Evolutionary conservation across 306 rosid genomes (phyloP).

Genomic region (Quercus agrifolia): DNA sequence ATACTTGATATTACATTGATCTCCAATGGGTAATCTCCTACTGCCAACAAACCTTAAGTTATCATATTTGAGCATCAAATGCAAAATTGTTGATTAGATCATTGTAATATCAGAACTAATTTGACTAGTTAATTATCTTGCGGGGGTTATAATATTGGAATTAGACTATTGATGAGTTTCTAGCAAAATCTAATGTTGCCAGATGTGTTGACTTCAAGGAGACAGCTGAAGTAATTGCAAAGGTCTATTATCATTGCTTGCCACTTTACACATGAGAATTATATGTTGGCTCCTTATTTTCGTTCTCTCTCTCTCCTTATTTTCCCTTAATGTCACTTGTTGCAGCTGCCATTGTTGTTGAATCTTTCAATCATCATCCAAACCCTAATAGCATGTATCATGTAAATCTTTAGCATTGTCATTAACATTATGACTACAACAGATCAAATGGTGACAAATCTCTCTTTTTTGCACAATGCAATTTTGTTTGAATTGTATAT

Average conservation of each 20-base stretch:
- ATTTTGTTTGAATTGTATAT: no score
- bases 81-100: not conserved
- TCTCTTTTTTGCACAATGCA: no score
- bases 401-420: no score
- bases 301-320: no score
- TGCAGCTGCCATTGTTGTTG: no score
- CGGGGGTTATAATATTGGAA: constrained; percentile 97
- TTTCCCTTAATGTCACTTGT: no score
- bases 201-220: constrained; percentile 94
- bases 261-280: not conserved
- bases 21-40: not conserved
- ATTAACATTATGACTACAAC: fast-evolving
- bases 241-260: constrained; percentile 41
- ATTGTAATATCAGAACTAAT: not conserved
- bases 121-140: constrained; percentile 14
- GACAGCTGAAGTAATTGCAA: constrained; percentile 95
- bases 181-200: constrained; percentile 94
- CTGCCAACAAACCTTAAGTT: not conserved
- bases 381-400: no score
- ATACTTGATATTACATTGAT: not conserved
- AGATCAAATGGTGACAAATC: no score
- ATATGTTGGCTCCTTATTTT: not conserved
- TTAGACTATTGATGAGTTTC: constrained; percentile 91
- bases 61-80: not conserved
- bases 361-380: no score